Conservation (phyloP, 495 filamentous ascomycete genomes). For the Penicillium manginii region DNA sequence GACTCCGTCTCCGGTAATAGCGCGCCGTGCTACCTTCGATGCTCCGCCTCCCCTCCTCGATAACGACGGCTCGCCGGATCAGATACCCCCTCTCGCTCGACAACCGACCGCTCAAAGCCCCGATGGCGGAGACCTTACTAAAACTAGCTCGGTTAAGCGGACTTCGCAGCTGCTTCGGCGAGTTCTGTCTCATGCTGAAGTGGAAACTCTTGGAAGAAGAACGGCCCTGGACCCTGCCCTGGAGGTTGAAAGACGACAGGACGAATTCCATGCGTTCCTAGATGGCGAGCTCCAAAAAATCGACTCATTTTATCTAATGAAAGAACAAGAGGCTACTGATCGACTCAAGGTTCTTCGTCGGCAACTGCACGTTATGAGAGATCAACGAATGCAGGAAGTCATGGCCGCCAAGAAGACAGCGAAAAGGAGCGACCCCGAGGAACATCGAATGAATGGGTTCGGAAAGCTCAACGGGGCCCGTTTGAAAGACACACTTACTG, state of each 20-base stretch:
- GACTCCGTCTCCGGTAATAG: slow-evolving; percentile 35
- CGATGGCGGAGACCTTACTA: slow-evolving; percentile 17
- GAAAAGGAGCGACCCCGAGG: slow-evolving; percentile 7
- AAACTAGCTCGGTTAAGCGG: slow-evolving; percentile 24
- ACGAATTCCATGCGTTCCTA: slow-evolving; percentile 79
- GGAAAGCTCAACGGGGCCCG: slow-evolving; percentile 28
- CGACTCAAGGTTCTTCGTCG: slow-evolving; percentile 71
- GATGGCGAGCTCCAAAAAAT: slow-evolving; percentile 83
- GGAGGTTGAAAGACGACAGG: slow-evolving; percentile 63
- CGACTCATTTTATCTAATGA: slow-evolving; percentile 79
- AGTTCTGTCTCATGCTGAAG: slow-evolving; percentile 38
- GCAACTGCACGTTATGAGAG: slow-evolving; percentile 87
- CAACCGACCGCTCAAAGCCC: slow-evolving; percentile 18
- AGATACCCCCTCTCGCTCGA: slow-evolving; percentile 14
- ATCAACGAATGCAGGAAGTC: slow-evolving; percentile 75
- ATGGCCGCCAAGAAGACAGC: slow-evolving; percentile 25
- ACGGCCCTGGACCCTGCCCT: slow-evolving; percentile 42
- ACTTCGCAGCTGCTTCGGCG: slow-evolving; percentile 41
- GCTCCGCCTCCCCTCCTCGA: slow-evolving; percentile 11
- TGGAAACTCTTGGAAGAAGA: slow-evolving; percentile 33
- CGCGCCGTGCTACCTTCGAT: slow-evolving; percentile 25
- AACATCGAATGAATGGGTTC: slow-evolving; percentile 24
- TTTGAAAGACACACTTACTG: slow-evolving; percentile 33
- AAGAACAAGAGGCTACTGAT: slow-evolving; percentile 77
- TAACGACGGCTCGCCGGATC: slow-evolving; percentile 12